Percentiles rank a stretch among this genome's conserved stretches.
phyloP scores from a whole-genome alignment of 2,329 filamentous ascomycete genomes.

The Colletotrichum viniferum region DNA sequence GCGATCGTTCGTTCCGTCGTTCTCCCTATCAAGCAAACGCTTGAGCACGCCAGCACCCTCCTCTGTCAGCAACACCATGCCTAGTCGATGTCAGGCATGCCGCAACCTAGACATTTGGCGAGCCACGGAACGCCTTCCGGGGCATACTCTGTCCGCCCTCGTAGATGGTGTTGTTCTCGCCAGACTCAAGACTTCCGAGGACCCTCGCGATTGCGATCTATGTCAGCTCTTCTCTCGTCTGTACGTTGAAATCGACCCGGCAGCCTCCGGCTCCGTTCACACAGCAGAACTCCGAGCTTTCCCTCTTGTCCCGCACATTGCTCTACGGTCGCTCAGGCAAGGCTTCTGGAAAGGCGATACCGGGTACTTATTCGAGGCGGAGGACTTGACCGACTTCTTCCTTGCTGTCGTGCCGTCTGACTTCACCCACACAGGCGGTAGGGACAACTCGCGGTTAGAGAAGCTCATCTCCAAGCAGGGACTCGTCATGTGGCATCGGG shows the following conservation, averaged over 20 bases:
- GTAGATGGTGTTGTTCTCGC: background rate
- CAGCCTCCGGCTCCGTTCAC: background rate
- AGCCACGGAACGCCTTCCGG: conserved; percentile 1
- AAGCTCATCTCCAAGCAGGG: background rate
- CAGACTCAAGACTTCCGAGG: background rate
- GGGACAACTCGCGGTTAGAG: background rate
- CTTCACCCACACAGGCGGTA: background rate
- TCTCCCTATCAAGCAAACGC: background rate
- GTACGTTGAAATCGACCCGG: background rate
- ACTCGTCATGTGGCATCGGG: conserved; percentile 1
- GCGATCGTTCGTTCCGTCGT: background rate
- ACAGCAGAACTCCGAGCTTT: background rate
- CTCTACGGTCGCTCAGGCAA: background rate
- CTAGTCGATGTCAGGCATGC: background rate
- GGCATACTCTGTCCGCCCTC: background rate
- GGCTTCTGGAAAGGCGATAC: background rate
- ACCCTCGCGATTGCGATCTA: background rate
- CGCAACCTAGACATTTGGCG: background rate
- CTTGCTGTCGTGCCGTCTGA: background rate
- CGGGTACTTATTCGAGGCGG: background rate
- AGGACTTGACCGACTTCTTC: conserved; percentile 1
- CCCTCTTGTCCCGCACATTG: background rate
- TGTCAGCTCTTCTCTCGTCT: background rate
- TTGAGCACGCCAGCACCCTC: background rate
- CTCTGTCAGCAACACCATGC: background rate